A percentile compares a stretch with the other conserved stretches of the same genome.
phyloP scores from a whole-genome alignment of 331 rosid species.

The Malus hybrid region DNA sequence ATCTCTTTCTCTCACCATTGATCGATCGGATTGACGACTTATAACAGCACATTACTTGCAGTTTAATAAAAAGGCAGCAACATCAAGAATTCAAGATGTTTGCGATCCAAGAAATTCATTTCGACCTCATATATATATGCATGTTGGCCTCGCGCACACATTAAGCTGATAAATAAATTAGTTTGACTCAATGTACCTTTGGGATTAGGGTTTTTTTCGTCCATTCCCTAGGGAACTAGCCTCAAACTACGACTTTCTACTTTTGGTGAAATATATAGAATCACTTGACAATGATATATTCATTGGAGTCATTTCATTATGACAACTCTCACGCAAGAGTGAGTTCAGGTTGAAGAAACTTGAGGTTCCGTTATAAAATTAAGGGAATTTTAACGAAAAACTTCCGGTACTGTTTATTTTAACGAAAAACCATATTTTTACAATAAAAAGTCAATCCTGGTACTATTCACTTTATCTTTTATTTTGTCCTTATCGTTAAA shows the following conservation, averaged over 20 bases:
- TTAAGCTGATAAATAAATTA: neutral
- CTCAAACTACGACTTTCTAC: neutral
- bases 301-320: too few species aligned
- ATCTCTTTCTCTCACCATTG: neutral
- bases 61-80: constrained; percentile 12
- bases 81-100: neutral
- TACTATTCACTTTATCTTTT: too few species aligned
- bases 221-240: neutral
- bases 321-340: too few species aligned
- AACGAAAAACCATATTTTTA: too few species aligned
- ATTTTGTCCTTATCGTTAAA: too few species aligned
- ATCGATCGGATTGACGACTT: constrained; percentile 2
- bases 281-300: too few species aligned
- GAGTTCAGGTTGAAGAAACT: too few species aligned
- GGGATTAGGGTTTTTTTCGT: neutral
- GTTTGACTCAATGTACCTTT: neutral
- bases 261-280: neutral
- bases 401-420: rapidly evolving
- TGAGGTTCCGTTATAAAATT: too few species aligned
- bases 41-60: constrained; percentile 14
- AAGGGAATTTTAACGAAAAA: too few species aligned
- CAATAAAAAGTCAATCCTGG: too few species aligned
- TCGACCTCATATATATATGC: too few species aligned
- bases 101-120: too few species aligned
- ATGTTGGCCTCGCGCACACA: neutral